phyloP scores from a whole-genome alignment of 345 rosid species.

The Arabis hirsuta region DNA sequence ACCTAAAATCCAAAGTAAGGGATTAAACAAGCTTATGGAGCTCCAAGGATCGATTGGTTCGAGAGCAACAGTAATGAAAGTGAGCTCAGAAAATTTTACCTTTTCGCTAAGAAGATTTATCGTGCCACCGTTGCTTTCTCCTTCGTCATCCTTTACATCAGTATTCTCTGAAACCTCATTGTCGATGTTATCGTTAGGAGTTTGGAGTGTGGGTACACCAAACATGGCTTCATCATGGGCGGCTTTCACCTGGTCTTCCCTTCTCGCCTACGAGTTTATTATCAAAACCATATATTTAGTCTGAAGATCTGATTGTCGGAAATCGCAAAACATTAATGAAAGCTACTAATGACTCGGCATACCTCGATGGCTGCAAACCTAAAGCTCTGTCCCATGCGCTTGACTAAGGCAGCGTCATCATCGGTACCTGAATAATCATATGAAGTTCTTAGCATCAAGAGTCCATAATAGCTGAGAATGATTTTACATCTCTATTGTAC shows the following conservation, averaged over 20 bases:
- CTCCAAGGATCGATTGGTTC: slow-evolving; percentile 1
- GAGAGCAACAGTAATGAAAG: not conserved
- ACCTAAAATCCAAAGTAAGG: slow-evolving; percentile 53
- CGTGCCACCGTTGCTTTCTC: slow-evolving; percentile 42
- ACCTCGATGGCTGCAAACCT: slow-evolving; percentile 88
- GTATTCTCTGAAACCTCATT: slow-evolving; percentile 47
- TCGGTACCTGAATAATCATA: slow-evolving; percentile 63
- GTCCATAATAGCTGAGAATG: not conserved
- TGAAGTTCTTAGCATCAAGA: slow-evolving; percentile 5
- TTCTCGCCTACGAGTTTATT: slow-evolving; percentile 57
- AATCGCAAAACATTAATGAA: not conserved
- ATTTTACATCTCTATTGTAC: not conserved
- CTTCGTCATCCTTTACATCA: slow-evolving; percentile 44
- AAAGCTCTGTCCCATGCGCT: slow-evolving; percentile 88
- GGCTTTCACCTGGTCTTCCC: slow-evolving; percentile 70
- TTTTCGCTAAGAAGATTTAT: slow-evolving; percentile 75
- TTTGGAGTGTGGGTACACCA: slow-evolving; percentile 56
- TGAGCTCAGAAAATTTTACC: slow-evolving; percentile 43
- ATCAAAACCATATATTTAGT: slow-evolving; percentile 6
- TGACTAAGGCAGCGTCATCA: slow-evolving; percentile 78
- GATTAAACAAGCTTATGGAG: not conserved
- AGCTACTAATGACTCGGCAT: slow-evolving; percentile 26
- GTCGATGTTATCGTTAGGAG: slow-evolving; percentile 34
- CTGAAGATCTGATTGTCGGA: slow-evolving; percentile 1
- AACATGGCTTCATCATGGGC: slow-evolving; percentile 98